These are phyloP conservation scores for Chrysoporthe austroafricana DNA, from an alignment of 2,329 filamentous ascomycete species.

Conservation along the genomic window DNA sequence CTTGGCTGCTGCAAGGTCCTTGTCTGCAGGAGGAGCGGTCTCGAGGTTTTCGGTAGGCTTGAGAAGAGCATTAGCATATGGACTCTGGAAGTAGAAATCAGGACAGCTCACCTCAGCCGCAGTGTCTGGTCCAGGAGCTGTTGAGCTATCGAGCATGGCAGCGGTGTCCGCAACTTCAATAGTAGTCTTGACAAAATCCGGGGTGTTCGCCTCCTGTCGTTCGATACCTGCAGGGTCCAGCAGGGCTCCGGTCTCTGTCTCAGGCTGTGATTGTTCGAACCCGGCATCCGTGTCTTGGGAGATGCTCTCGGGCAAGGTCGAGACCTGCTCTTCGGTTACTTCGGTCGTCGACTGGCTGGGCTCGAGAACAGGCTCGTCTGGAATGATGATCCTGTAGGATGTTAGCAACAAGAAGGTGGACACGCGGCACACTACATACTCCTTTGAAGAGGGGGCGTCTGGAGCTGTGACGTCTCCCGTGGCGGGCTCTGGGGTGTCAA, in stretches of 20 bases:
- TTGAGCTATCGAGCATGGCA: conserved; percentile 37
- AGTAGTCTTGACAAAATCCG: conserved; percentile 35
- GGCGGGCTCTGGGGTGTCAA: conserved; percentile 1
- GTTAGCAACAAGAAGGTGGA: not conserved
- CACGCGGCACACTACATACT: conserved; percentile 16
- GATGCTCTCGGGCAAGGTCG: not conserved
- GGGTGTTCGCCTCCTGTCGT: conserved; percentile 35
- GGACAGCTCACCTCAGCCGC: conserved; percentile 32
- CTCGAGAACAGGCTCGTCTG: conserved; percentile 24
- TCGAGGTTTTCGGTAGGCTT: conserved; percentile 10
- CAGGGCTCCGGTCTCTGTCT: conserved; percentile 26
- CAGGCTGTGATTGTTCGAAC: conserved; percentile 23
- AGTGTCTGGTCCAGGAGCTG: conserved; percentile 38
- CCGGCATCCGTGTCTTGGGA: conserved; percentile 5
- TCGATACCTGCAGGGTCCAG: conserved; percentile 24
- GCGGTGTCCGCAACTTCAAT: conserved; percentile 44
- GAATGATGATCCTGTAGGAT: not conserved
- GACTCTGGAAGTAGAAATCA: not conserved
- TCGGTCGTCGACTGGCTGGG: not conserved
- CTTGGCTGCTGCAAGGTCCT: conserved; percentile 18
- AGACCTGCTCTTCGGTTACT: not conserved
- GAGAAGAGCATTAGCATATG: not conserved
- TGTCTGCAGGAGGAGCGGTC: not conserved
- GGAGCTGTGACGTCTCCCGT: conserved; percentile 21
- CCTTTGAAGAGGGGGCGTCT: conserved; percentile 12